A percentile compares a stretch with the other conserved stretches of the same genome.
Evolutionary conservation across 2,329 filamentous ascomycete species (phyloP).

Genomic region (Xylariaceae sp.): DNA sequence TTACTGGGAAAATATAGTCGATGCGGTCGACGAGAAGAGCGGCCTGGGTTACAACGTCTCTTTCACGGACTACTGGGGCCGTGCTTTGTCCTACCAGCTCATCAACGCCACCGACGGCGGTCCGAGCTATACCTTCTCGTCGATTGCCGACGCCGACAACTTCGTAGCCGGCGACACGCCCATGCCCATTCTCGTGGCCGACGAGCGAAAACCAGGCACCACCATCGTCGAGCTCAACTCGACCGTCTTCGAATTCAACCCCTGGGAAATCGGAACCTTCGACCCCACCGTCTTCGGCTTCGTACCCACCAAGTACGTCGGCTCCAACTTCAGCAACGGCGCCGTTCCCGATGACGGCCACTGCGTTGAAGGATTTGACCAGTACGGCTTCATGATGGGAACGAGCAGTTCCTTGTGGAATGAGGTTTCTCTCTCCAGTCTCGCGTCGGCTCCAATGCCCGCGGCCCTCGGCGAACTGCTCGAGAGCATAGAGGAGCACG

Average conservation of each 20-base stretch:
- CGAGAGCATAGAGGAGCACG: conserved; percentile 52
- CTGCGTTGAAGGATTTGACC: conserved; percentile 79
- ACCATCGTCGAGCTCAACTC: conserved; percentile 62
- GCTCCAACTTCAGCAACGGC: conserved; percentile 66
- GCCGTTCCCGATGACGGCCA: conserved; percentile 48
- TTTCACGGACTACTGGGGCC: conserved; percentile 71
- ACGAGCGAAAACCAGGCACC: conserved; percentile 61
- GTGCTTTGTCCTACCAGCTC: conserved; percentile 66
- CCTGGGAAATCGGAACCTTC: conserved; percentile 73
- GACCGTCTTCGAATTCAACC: conserved; percentile 74
- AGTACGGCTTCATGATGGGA: conserved; percentile 77
- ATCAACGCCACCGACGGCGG: conserved; percentile 65
- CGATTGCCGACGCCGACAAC: conserved; percentile 58
- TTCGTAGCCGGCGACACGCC: conserved; percentile 64
- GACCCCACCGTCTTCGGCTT: conserved; percentile 71
- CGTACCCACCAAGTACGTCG: conserved; percentile 65
- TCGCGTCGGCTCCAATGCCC: neutral
- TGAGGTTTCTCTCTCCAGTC: conserved; percentile 42
- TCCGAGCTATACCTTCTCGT: conserved; percentile 68
- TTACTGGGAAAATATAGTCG: conserved; percentile 60
- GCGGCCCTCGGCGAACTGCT: conserved; percentile 10
- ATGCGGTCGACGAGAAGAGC: conserved; percentile 57
- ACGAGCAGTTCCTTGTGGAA: conserved; percentile 86
- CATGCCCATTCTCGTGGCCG: conserved; percentile 68
- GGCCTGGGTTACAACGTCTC: conserved; percentile 61